Base-by-base conservation (phyloP, 345 rosid species). In the Eucalyptus brandiana region DNA sequence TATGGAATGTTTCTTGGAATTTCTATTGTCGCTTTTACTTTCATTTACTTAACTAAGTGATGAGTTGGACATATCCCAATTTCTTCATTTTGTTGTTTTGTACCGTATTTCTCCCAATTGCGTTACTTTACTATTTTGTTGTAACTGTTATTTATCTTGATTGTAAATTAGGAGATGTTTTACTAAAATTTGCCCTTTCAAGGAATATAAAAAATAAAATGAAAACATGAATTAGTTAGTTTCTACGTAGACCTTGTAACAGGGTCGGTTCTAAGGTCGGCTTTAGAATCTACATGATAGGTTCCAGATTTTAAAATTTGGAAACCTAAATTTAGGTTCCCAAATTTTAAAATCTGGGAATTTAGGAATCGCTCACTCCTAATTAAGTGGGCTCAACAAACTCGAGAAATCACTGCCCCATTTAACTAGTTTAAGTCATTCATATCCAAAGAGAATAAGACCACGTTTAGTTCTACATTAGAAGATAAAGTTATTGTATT, bases 241-340 rank as follows among this genome's bases (percentile, higher is more conserved):
- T 56, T 26, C 30, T 23, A 0, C 2, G 30, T 24, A 56, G 2
- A 56, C 30, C 62, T 24, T 56, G 62, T 23, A 56, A 10, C 0
- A 1, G 3, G 30, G 30, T 24, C 0, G 6, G 3, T 56, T 26
- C 62, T 56, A 56, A 26, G 62, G 30, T 4, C 0, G 5, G 26
- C 58, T 53, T 53, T 53, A 53, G 58, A 53, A 53, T 53, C 11
- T 53, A 53, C 11, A 8, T 21, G 58, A 53, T 53, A 53, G 5
- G 58, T 53, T 21, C 11, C 0, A 8, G 5, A 53, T 53, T 19
- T 53, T 53, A 19, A 4, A 53, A 53, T 19, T 53, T 19, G 58
- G 0, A 11, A 53, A 53, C 26, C 2, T 53, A 6, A 3, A 12
- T 48, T 48, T 48, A 48, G 56, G 23, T 18, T 18, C 15, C 1